A percentile compares a stretch with the other conserved stretches of the same genome.
phyloP scores from a whole-genome alignment of 768 basidiomycete genomes.

The Phylloporus sp. region DNA sequence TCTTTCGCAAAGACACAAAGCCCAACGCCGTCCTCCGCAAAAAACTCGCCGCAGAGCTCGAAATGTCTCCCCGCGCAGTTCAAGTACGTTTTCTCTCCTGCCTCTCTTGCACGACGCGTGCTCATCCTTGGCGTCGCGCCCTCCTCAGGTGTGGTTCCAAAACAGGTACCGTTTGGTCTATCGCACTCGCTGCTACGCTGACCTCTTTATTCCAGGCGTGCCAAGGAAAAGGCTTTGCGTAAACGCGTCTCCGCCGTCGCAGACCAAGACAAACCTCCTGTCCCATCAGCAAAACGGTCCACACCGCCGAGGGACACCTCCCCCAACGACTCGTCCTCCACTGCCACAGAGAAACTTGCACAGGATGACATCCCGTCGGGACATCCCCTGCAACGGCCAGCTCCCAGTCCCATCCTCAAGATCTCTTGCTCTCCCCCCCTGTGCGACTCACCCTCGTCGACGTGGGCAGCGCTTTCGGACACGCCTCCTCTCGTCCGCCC shows the following conservation, averaged over 20 bases:
- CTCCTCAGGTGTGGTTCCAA: conserved; percentile 81
- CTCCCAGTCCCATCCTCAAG: conserved; percentile 20
- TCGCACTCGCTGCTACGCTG: conserved; percentile 6
- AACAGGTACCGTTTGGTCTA: conserved; percentile 51
- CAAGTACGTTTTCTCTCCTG: conserved; percentile 56
- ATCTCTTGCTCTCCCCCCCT: conserved; percentile 17
- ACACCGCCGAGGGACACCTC: conserved; percentile 20
- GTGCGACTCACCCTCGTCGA: conserved; percentile 2
- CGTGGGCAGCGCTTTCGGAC: conserved; percentile 35
- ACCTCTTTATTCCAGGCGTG: conserved; percentile 47
- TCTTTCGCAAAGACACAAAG: conserved; percentile 87
- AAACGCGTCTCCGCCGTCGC: conserved; percentile 36
- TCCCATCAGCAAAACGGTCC: conserved; percentile 10
- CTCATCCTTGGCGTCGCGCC: conserved; percentile 18
- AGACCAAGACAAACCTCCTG: conserved; percentile 17
- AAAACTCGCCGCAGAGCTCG: conserved; percentile 72
- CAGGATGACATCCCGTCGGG: conserved; percentile 12
- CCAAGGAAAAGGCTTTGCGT: conserved; percentile 75
- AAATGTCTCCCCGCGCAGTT: conserved; percentile 92
- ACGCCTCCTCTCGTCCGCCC: conserved; percentile 24
- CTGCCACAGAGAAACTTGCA: conserved; percentile 39
- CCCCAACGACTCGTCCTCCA: conserved; percentile 30
- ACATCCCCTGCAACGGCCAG: background rate
- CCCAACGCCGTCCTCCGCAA: conserved; percentile 80
- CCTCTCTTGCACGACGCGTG: conserved; percentile 10